Evolutionary conservation across 768 basidiomycete genomes (phyloP), one percentile per base, ranked within the genome.

Genomic region (Steccherinum ochraceum): DNA sequence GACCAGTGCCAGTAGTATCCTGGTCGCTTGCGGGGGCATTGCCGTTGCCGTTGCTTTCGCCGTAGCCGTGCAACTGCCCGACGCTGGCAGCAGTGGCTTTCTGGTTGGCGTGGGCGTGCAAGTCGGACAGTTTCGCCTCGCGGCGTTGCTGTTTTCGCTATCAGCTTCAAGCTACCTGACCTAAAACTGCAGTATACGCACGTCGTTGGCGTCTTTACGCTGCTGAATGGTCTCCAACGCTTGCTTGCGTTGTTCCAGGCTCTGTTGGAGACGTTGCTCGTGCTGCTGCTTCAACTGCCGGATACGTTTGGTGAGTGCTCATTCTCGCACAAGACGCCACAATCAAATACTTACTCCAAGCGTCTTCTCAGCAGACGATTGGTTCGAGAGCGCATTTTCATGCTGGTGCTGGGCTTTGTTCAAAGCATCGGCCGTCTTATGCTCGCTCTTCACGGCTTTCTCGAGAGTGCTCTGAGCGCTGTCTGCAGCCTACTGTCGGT

Each of bases 361-460:
- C 24, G 74, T 69, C 30, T 72, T 69, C 56, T 74, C 69, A 0
- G 76, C 75, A 41, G 61, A 69, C 49, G 68, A 67, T 20, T 73
- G 61, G 45, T 71, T 60, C 13, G 75, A 64, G 18, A 76, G 49
- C 2, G 79, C 76, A 16, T 69, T 58, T 20, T 84, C 75, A 53
- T 82, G 81, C 18, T 69, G 63, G 53, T 79, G 74, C 13, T 73
- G 71, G 5, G 80, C 78, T 46, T 79, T 72, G 61, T 78, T 75
- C 45, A 82, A 63, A 20, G 72, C 70, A 49, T 74, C 70, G n/a
- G 75, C 69, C 3, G 72, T 66, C 53, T 72, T 72, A 54, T 78
- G 69, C 62, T 86, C 81, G 45, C 68, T 67, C 57, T 73, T 72
- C 53, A 75, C 70, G 46, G 75, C 66, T 60, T 79, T 81, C 30